Evolutionary conservation across 2,329 filamentous ascomycete genomes (phyloP).

Genomic region (Aureobasidium leucospermi): DNA sequence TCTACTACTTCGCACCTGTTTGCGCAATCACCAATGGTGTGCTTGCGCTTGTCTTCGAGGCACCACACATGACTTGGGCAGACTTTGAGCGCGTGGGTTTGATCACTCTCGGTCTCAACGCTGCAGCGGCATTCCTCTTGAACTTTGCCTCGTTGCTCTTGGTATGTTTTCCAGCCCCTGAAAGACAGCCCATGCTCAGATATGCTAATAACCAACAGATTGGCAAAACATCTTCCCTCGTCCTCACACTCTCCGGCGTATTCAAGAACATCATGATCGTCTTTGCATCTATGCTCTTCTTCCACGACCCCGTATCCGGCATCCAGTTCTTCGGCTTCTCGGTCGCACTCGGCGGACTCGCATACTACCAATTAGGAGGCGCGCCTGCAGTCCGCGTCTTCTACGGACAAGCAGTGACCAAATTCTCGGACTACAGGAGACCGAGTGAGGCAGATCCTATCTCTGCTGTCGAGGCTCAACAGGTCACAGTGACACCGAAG

Average conservation of each 20-base stretch:
- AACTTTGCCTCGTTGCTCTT: slow-evolving; percentile 20
- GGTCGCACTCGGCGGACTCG: slow-evolving; percentile 60
- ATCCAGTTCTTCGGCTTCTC: slow-evolving; percentile 29
- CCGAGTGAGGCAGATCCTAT: neutral
- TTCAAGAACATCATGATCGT: slow-evolving; percentile 22
- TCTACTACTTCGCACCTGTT: slow-evolving; percentile 21
- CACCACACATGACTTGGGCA: slow-evolving; percentile 15
- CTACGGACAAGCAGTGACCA: neutral
- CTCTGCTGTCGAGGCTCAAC: slow-evolving; percentile 1
- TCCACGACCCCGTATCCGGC: slow-evolving; percentile 18
- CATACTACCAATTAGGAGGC: slow-evolving; percentile 65
- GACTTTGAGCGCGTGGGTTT: slow-evolving; percentile 18
- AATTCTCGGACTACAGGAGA: neutral
- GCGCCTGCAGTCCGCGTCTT: slow-evolving; percentile 24
- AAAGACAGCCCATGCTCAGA: neutral
- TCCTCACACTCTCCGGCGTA: slow-evolving; percentile 21
- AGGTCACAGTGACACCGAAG: neutral
- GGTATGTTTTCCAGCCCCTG: slow-evolving; percentile 12
- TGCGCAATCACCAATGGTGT: slow-evolving; percentile 19
- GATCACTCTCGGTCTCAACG: slow-evolving; percentile 17
- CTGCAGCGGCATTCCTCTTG: slow-evolving; percentile 18
- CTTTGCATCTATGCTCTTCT: slow-evolving; percentile 20
- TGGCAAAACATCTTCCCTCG: slow-evolving; percentile 21
- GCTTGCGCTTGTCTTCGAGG: slow-evolving; percentile 16
- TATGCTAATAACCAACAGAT: slow-evolving; percentile 15